Conservation (phyloP, 176 grass and related monocot species). For the Oryza australiensis region DNA sequence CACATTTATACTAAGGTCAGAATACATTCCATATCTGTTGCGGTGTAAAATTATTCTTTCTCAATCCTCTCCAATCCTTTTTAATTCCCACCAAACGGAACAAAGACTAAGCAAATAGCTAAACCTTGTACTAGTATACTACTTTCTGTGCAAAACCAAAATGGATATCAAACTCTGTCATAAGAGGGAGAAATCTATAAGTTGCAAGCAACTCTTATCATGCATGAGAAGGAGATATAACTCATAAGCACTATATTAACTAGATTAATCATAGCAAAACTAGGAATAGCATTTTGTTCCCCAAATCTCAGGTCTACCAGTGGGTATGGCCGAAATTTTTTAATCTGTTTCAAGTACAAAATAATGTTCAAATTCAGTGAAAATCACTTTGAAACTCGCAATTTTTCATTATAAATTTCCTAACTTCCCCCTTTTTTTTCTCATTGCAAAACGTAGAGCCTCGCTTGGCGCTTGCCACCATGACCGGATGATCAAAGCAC, state of each 20-base stretch:
- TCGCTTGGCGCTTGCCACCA: too few species aligned
- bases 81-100: too few species aligned
- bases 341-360: background rate
- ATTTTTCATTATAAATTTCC: background rate
- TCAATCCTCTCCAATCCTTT: too few species aligned
- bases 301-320: too few species aligned
- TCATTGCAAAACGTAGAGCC: background rate
- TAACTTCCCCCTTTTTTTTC: background rate
- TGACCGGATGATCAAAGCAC: background rate
- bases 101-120: background rate
- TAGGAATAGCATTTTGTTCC: background rate
- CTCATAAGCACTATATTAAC: background rate
- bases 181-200: background rate
- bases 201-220: background rate
- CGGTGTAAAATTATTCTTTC: too few species aligned
- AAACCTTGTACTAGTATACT: background rate
- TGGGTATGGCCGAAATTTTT: background rate
- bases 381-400: background rate
- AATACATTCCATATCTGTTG: too few species aligned
- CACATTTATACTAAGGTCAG: too few species aligned
- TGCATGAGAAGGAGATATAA: background rate
- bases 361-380: background rate
- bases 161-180: background rate
- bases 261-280: constrained; percentile 5
- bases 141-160: background rate